Percentiles rank a stretch among this genome's conserved stretches.
phyloP scores from a whole-genome alignment of 768 basidiomycete species.

The Leccinum boreale region DNA sequence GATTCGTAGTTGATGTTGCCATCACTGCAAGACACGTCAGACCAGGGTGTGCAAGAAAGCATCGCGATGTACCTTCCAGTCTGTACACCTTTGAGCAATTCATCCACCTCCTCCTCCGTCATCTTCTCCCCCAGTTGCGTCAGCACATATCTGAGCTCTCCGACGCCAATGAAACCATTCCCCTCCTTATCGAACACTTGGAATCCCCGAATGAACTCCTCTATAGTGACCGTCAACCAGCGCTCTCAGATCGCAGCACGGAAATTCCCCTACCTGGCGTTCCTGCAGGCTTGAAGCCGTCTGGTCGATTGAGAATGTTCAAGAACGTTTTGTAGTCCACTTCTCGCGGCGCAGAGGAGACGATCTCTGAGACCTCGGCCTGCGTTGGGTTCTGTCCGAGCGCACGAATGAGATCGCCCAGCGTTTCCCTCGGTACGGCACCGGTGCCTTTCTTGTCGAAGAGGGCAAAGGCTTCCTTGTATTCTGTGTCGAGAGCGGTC shows the following conservation, averaged over 20 bases:
- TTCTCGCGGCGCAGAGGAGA: slow-evolving; percentile 67
- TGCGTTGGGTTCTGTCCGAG: slow-evolving; percentile 99
- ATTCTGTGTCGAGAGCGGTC: slow-evolving; percentile 52
- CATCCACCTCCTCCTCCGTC: slow-evolving; percentile 96
- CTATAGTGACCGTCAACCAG: slow-evolving; percentile 38
- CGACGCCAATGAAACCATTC: slow-evolving; percentile 66
- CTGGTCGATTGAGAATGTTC: slow-evolving; percentile 87
- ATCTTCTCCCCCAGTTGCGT: slow-evolving; percentile 99
- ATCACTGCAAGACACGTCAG: slow-evolving; percentile 51
- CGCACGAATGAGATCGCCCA: slow-evolving; percentile 91
- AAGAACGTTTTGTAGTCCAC: slow-evolving; percentile 94
- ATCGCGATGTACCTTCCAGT: slow-evolving; percentile 72
- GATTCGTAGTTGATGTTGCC: slow-evolving; percentile 98
- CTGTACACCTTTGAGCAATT: slow-evolving; percentile 93
- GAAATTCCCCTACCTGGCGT: slow-evolving; percentile 66
- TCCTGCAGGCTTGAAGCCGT: slow-evolving; percentile 96
- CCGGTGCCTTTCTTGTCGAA: slow-evolving; percentile 98
- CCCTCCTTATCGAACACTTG: slow-evolving; percentile 93
- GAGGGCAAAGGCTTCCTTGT: slow-evolving; percentile 95
- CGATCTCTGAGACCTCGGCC: slow-evolving; percentile 88
- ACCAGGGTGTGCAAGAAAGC: background rate
- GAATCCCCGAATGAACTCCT: slow-evolving; percentile 99
- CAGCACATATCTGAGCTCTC: slow-evolving; percentile 74
- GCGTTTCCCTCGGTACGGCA: slow-evolving; percentile 78
- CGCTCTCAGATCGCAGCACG: background rate